These are phyloP conservation scores for Cochliopodium minus DNA, from an alignment of 208 protist genomes.

Conservation along the genomic window DNA sequence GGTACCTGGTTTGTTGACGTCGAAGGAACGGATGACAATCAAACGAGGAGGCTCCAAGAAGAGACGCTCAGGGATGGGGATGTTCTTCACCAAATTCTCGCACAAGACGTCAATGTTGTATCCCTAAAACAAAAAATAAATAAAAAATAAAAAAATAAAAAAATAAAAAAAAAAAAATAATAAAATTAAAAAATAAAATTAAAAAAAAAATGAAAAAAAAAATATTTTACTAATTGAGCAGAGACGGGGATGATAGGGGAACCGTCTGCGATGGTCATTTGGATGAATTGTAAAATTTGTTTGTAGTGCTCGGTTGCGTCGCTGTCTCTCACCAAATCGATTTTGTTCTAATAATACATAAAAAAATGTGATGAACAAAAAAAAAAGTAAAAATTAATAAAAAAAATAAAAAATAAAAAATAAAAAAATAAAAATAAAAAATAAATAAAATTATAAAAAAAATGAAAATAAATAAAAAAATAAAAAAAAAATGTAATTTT, in stretches of 20 bases:
- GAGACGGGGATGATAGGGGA: conserved; percentile 95
- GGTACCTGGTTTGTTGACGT: conserved; percentile 97
- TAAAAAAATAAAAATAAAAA: too few relatives aligned
- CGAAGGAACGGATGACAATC: conserved; percentile 98
- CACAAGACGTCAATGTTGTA: conserved; percentile 95
- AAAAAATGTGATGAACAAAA: too few relatives aligned
- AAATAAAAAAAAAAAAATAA: background rate
- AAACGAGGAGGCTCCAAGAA: conserved; percentile 72
- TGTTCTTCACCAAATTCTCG: conserved; percentile 84
- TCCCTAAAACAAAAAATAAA: too few relatives aligned
- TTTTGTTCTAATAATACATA: too few relatives aligned
- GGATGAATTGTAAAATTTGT: conserved; percentile 67
- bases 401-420: too few relatives aligned
- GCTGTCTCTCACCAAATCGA: conserved; percentile 94
- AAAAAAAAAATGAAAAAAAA: too few relatives aligned
- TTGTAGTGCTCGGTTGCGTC: conserved; percentile 79
- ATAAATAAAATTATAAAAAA: too few relatives aligned
- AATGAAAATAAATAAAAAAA: too few relatives aligned
- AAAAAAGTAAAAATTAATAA: too few relatives aligned
- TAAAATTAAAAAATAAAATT: too few relatives aligned
- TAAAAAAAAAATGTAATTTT: too few relatives aligned
- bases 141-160: conserved; percentile 12
- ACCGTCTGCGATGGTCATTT: conserved; percentile 71
- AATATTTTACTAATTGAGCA: conserved; percentile 87
- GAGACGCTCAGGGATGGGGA: conserved; percentile 85